Percentiles rank a stretch among this genome's conserved stretches.
phyloP scores from a whole-genome alignment of 139 green algal species.

The Pleodorina starrii region DNA sequence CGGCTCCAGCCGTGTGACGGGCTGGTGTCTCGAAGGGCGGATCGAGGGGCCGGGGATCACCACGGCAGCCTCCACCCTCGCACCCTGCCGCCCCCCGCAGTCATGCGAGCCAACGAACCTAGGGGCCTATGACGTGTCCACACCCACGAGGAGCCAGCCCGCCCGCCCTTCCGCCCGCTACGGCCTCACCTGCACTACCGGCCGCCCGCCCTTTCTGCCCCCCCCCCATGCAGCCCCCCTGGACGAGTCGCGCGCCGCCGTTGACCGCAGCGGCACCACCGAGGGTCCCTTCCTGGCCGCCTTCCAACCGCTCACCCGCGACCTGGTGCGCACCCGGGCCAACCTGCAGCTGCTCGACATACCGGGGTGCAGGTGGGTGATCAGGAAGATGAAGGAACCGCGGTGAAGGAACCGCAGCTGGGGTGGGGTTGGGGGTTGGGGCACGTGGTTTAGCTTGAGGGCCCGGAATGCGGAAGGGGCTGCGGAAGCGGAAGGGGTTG shows the following conservation, averaged over 20 bases:
- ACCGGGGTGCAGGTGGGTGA: not conserved
- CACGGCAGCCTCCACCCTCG: not conserved
- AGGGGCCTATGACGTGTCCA: not conserved
- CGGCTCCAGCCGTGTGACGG: not conserved
- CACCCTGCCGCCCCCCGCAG: not conserved
- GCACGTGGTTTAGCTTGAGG: too few species aligned
- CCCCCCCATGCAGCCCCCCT: slow-evolving; percentile 42
- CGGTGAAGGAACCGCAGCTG: too few species aligned
- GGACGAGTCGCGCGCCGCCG: slow-evolving; percentile 23
- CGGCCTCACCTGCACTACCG: not conserved
- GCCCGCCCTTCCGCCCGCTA: not conserved
- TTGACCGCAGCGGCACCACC: slow-evolving; percentile 50
- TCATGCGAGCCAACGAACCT: too few species aligned
- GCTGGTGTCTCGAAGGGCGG: not conserved
- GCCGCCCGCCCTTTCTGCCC: not conserved
- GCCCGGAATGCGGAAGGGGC: too few species aligned
- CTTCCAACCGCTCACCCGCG: slow-evolving; percentile 38
- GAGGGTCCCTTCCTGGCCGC: slow-evolving; percentile 57
- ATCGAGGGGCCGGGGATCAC: not conserved
- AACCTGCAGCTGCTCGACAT: slow-evolving; percentile 56
- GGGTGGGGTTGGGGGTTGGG: too few species aligned
- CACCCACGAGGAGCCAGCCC: not conserved
- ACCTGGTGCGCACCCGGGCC: slow-evolving; percentile 38
- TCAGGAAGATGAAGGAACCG: not conserved
- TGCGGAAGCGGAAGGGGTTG: too few species aligned